Percentiles rank a stretch among this genome's conserved stretches.
Conservation (phyloP, 1,284 basidiomycete species). For the Rhizoctonia solani region DNA sequence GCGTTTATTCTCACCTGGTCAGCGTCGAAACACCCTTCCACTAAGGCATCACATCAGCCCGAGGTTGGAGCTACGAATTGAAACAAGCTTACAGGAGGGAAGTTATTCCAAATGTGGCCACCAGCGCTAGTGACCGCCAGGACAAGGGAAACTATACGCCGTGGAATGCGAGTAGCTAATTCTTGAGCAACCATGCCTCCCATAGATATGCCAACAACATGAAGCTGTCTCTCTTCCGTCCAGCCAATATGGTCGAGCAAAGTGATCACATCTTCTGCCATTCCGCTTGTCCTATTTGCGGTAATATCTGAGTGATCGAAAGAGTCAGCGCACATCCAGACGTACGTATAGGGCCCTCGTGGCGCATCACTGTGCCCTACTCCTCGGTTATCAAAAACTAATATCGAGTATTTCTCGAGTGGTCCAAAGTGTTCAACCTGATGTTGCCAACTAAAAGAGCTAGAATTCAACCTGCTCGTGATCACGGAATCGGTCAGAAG, state of each 20-base stretch:
- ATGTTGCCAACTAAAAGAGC: conserved; percentile 62
- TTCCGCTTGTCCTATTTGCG: conserved; percentile 64
- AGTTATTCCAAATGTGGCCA: conserved; percentile 57
- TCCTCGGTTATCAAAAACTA: conserved; percentile 89
- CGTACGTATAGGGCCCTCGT: conserved; percentile 65
- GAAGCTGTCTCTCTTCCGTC: conserved; percentile 62
- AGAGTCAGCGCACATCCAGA: conserved; percentile 24
- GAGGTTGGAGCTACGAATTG: conserved; percentile 17
- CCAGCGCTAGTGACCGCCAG: conserved; percentile 75
- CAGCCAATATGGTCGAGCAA: conserved; percentile 76
- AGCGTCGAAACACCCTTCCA: conserved; percentile 53
- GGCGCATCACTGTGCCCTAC: conserved; percentile 79
- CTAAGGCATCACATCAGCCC: conserved; percentile 42
- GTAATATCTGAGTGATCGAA: conserved; percentile 13
- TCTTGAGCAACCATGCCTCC: conserved; percentile 86
- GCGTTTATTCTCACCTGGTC: conserved; percentile 42
- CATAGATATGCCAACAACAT: conserved; percentile 78
- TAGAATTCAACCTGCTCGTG: conserved; percentile 56
- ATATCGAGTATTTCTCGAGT: conserved; percentile 61
- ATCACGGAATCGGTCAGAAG: background rate
- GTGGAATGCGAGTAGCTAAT: conserved; percentile 65
- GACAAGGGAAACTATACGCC: conserved; percentile 67
- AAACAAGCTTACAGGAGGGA: conserved; percentile 58
- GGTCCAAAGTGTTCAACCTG: conserved; percentile 47
- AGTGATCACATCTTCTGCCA: conserved; percentile 76